Evolutionary conservation across 441 rosid genomes (phyloP), one percentile per base, ranked within the genome.

Genomic region (Populus hybrid): DNA sequence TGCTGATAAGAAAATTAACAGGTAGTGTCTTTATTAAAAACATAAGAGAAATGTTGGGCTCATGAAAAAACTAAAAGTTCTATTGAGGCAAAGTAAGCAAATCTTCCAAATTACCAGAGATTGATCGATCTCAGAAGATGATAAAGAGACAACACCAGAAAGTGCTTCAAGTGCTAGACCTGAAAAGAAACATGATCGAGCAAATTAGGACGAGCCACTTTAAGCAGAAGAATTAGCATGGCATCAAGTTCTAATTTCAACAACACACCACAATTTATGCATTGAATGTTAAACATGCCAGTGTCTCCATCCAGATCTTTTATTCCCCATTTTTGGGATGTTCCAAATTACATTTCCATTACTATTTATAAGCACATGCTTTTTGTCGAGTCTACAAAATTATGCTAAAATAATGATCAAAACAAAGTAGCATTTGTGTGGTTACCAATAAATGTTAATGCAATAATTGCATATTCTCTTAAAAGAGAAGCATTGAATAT

Each of bases 81-180:
- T 24, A 42, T 53, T 24, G 12, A 6, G n/a, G 2, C 36, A 72
- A 45, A 61, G 45, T 21, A 45, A 74, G 18, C 28, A 72, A 10
- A n/a, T 63, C 79, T 69, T 78, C 63, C 78, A 72, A 77, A 81
- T 81, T 89, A 96, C 99, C 98, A 92, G 76, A 63, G 96, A 93
- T 65, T 81, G 92, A 82, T 90, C 92, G 64, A 94, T 84, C 84
- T 88, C 98, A 24, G 92, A 84, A 78, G 98, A 86, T 68, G 98
- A 89, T 78, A 96, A 82, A 35, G 91, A 90, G 81, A 96, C 82
- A 77, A 91, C 90, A 73, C 95, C 95, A 79, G 98, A 94, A 79
- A 96, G 93, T 6, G 97, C 81, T 86, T 96, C 94, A 64, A 93
- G 92, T 16, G 98, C 99, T 82, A 94, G 73, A 80, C 98, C 99